Evolutionary conservation across 139 green algal genomes (phyloP).

Genomic region (Auxenochlorella pyrenoidosa): DNA sequence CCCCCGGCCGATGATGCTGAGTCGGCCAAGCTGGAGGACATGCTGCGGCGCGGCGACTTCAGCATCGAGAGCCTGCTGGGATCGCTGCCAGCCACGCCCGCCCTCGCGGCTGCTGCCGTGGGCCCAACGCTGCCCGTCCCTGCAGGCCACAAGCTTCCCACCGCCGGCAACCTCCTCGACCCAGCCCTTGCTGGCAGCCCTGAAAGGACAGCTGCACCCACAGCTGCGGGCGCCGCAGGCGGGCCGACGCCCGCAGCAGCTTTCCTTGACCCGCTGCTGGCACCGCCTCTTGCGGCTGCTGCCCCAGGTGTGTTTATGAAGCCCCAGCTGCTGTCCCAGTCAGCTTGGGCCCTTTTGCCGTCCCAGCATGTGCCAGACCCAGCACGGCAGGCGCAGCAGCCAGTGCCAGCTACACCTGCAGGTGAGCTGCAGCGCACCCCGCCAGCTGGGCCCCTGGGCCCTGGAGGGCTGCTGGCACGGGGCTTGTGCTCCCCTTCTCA

Average conservation of each 20-base stretch:
- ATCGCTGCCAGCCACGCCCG: neutral
- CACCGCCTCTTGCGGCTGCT: neutral
- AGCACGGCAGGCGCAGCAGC: neutral
- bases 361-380: neutral
- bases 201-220: neutral
- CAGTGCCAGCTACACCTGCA: neutral
- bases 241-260: neutral
- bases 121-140: neutral
- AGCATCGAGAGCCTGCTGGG: conserved; percentile 18
- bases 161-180: neutral
- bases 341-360: neutral
- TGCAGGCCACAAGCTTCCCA: too few species aligned
- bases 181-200: neutral
- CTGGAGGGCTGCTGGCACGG: too few species aligned
- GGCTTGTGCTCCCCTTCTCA: neutral
- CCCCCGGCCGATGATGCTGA: neutral
- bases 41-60: neutral
- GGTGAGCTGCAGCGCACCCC: neutral
- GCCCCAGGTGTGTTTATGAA: neutral
- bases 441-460: neutral
- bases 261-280: neutral
- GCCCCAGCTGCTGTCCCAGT: neutral
- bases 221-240: neutral
- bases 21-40: neutral
- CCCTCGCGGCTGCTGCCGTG: neutral